These are phyloP conservation scores for Heliosperma pusillum DNA, from an alignment of 148 eudicot species.

Conservation along the genomic window DNA sequence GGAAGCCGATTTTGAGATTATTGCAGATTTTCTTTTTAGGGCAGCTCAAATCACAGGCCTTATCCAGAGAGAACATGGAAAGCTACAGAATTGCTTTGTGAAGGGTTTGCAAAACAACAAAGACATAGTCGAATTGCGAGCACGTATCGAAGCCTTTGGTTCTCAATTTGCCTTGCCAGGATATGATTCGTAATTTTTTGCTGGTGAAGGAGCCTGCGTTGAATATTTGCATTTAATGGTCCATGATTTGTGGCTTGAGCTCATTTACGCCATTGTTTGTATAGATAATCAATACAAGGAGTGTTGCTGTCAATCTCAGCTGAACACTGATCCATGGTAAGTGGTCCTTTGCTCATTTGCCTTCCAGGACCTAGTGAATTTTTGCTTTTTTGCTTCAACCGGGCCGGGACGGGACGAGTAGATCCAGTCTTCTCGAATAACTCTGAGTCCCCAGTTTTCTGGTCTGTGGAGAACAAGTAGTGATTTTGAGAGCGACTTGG, in stretches of 20 bases:
- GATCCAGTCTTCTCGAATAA: not conserved
- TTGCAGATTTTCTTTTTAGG: conserved; percentile 71
- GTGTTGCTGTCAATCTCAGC: not conserved
- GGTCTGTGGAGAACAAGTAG: not conserved
- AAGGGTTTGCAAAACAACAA: conserved; percentile 62
- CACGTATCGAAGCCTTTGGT: conserved; percentile 70
- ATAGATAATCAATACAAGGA: not conserved
- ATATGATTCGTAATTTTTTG: conserved; percentile 34
- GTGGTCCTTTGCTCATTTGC: not conserved
- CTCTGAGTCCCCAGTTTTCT: not conserved
- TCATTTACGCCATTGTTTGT: not conserved
- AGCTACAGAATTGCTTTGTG: conserved; percentile 39
- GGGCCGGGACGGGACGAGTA: not conserved
- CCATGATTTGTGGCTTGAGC: not conserved
- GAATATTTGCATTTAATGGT: not conserved
- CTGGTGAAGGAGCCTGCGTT: not conserved
- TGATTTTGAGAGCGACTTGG: not conserved
- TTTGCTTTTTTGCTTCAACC: not conserved
- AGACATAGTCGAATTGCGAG: conserved; percentile 62
- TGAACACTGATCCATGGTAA: not conserved
- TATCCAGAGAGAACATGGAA: conserved; percentile 67
- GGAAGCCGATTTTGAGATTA: conserved; percentile 78
- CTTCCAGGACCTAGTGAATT: not conserved
- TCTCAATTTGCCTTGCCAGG: conserved; percentile 85
- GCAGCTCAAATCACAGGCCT: conserved; percentile 69